Conservation (phyloP, 352 stramenopile genomes). For the Phytophthora aleatoria region DNA sequence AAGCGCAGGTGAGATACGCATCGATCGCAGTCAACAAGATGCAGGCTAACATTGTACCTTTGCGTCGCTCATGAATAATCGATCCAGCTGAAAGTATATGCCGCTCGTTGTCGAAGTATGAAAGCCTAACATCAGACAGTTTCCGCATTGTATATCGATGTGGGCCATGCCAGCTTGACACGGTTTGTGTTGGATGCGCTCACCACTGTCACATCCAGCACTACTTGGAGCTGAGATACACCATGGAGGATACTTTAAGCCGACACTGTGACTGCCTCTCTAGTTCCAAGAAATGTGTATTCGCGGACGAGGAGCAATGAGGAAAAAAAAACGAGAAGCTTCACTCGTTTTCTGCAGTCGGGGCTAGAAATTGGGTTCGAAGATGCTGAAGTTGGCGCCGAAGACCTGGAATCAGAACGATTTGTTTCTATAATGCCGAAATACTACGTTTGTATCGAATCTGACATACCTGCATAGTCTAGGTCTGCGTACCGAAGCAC, state of each 20-base stretch:
- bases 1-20: conserved; percentile 34
- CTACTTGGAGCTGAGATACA: conserved; percentile 65
- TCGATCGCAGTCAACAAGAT: not conserved
- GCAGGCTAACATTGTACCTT: not conserved
- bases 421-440: conserved; percentile 3
- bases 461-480: conserved; percentile 49
- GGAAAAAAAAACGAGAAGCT: not conserved
- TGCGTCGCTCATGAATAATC: not conserved
- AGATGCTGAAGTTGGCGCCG: conserved; percentile 72
- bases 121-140: conserved; percentile 72
- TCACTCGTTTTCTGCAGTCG: conserved; percentile 21
- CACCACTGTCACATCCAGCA: conserved; percentile 69
- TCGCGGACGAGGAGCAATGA: conserved; percentile 28
- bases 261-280: conserved; percentile 55
- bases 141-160: conserved; percentile 76
- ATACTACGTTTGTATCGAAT: not conserved
- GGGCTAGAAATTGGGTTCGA: conserved; percentile 53
- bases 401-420: conserved; percentile 39
- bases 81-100: conserved; percentile 52
- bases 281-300: conserved; percentile 38
- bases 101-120: conserved; percentile 50
- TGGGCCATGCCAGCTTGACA: conserved; percentile 51
- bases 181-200: conserved; percentile 72
- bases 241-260: conserved; percentile 56
- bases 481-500: conserved; percentile 68